Conservation (phyloP, 805 yeast genomes). For the Millerago galiae region DNA sequence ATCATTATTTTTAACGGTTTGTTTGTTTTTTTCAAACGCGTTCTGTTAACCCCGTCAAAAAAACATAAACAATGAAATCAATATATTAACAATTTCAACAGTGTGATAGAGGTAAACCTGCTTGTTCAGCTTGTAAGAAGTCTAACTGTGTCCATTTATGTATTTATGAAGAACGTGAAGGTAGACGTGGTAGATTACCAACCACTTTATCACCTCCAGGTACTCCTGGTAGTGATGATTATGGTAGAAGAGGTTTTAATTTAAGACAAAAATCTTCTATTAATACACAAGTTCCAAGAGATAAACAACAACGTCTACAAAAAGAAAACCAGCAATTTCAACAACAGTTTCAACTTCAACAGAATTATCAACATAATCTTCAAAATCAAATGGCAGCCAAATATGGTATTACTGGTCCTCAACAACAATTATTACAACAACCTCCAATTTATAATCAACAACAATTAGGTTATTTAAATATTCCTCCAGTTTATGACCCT, state of each 20-base stretch:
- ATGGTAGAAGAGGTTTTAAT: background rate
- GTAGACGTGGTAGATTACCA: constrained; percentile 7
- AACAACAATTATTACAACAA: background rate
- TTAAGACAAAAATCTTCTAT: constrained; percentile 2
- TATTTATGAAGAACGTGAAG: constrained; percentile 19
- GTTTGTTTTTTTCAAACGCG: constrained; percentile 3
- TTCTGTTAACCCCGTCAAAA: constrained; percentile 5
- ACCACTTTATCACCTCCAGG: background rate
- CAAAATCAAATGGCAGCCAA: constrained; percentile 19
- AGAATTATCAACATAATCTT: constrained; percentile 14
- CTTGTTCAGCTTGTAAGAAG: constrained; percentile 21
- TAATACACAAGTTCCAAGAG: constrained; percentile 2
- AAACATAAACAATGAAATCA: background rate
- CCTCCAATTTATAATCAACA: background rate
- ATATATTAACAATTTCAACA: constrained; percentile 3
- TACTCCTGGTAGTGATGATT: background rate
- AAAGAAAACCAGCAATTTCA: constrained; percentile 15
- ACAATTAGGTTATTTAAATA: background rate
- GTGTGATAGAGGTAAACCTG: constrained; percentile 25
- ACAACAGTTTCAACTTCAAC: constrained; percentile 14
- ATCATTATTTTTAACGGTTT: background rate
- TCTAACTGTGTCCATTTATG: constrained; percentile 21
- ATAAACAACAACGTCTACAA: constrained; percentile 5
- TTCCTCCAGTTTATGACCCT: constrained; percentile 9
- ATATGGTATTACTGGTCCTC: constrained; percentile 18